Evolutionary conservation across 768 basidiomycete species (phyloP), one percentile per base, ranked within the genome.

Genomic region (Brasilioporus rufonigricans): DNA sequence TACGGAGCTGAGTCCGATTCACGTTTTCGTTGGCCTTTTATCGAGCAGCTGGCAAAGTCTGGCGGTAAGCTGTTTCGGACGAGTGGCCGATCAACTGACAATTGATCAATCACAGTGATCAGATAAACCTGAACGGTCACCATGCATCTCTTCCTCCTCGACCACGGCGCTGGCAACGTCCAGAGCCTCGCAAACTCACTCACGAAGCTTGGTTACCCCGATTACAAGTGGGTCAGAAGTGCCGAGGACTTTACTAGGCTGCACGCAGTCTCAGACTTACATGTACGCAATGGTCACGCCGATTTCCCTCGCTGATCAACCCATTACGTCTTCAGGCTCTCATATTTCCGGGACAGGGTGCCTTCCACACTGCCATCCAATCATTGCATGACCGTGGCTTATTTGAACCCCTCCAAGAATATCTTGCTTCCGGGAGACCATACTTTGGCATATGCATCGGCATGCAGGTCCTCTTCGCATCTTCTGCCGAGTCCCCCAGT

Each of bases 391-490:
- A 79, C 18, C 85, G 84, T 57, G 91, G 89, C 21, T 81, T 95
- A 55, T 79, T 89, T 33, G 82, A 89, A 59, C 93, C 92, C 24
- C 78, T 99, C 53, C 81, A 80, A 57, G 73, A 80, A 48, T 99
- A 98, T 71, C 85, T 99, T 63, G 72, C 74, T 16, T 91, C 91
- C 12, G 96, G 97, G 24, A 83, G 80, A 63, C 97, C 96, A 2
- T 99, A 97, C 74, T 92, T 97, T 73, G 93, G 93, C 36, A 98
- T 99, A 76, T 99, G 97, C 75, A 91, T 99, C 66, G 97, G 97
- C 64, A 88, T 99, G 86, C 97, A 99, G 73, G 84, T 97, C 53
- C 89, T 99, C 57, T 98, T 93, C 74, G 76, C 81, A 54, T 85
- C 89, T 14, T 98, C 96, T 16, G 74, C 82, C 57, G 97, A 99